Evolutionary conservation across 768 basidiomycete species (phyloP).

Genomic region (Russula vinacea): DNA sequence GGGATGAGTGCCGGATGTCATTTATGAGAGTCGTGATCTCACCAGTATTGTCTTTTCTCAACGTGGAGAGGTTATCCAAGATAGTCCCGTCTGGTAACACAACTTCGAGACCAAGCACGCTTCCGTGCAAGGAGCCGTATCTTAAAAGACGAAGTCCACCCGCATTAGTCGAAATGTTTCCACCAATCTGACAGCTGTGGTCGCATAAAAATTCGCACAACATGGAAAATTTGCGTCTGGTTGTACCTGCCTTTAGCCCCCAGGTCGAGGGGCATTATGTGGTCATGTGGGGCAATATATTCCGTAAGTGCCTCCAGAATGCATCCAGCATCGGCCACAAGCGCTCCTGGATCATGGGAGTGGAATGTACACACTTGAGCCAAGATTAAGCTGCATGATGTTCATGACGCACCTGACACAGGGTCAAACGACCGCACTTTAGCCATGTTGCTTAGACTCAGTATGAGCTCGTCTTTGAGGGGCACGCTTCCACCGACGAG

Average conservation of each 20-base stretch:
- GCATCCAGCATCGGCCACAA: conserved; percentile 93
- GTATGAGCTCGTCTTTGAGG: conserved; percentile 78
- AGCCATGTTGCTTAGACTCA: conserved; percentile 81
- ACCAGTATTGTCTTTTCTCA: conserved; percentile 98
- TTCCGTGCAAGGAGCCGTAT: conserved; percentile 93
- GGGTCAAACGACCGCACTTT: conserved; percentile 79
- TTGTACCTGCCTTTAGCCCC: conserved; percentile 91
- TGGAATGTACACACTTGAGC: background rate
- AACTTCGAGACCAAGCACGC: conserved; percentile 92
- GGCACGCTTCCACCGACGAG: conserved; percentile 95
- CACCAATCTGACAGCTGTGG: conserved; percentile 91
- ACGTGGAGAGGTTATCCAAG: conserved; percentile 79
- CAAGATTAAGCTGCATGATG: conserved; percentile 19
- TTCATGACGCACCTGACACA: conserved; percentile 58
- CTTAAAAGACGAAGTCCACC: conserved; percentile 92
- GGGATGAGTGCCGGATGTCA: conserved; percentile 34
- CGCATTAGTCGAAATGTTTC: conserved; percentile 95
- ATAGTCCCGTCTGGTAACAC: conserved; percentile 93
- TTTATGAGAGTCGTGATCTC: conserved; percentile 27
- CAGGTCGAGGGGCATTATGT: conserved; percentile 95
- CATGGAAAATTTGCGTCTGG: background rate
- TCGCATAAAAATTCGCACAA: background rate
- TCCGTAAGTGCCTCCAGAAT: conserved; percentile 86
- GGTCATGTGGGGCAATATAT: conserved; percentile 79
- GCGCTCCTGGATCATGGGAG: conserved; percentile 53